Evolutionary conservation across 139 green algal species (phyloP), one percentile per base, ranked within the genome.

Genomic region (Astrephomene gubernaculifera): DNA sequence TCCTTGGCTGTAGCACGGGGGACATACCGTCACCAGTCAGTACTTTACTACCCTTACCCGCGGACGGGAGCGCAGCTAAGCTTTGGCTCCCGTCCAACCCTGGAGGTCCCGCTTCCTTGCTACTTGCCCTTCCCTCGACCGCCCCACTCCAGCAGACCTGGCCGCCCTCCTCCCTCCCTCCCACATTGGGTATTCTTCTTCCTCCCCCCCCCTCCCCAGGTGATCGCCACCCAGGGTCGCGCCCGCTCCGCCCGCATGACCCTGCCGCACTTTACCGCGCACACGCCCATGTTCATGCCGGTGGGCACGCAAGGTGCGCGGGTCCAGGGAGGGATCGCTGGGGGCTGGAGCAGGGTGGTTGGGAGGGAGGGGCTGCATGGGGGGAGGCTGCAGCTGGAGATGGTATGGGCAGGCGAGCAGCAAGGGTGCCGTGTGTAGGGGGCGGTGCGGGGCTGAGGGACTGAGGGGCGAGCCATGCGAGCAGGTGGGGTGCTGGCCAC

Each of bases 211-310:
- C 14, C 22, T 8, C 43, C 41, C 60, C 88, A 97, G 89, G 95
- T 97, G 19, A 33, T 96, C 38, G 95, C 95, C 0, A 79, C 87
- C 53, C 90, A 95, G 45, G 94, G 95, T 4, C 85, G 94, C 1
- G 97, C 97, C 1, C 87, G 97, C 6, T 91, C 91, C 14, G 72
- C 92, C 0, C 82, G 69, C 25, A 95, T 99, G 93, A 96, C 88
- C 36, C 92, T 99, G 53, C 96, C 96, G 0, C 97, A 98, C 72
- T 94, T 90, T 84, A 92, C 84, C 14, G 96, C 92, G 43, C 88
- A 96, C 68, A 99, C 96, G 22, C 97, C 97, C 24, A 99, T 99
- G 96, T 99, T 99, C 91, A 99, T 99, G 97, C 97, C 97, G 4
- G 97, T 99, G 2, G 97, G 97, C 52, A 99, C 97, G 12, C 95